Base-by-base conservation (phyloP, 202 grass and related monocot genomes). In the Panicum hallii region DNA sequence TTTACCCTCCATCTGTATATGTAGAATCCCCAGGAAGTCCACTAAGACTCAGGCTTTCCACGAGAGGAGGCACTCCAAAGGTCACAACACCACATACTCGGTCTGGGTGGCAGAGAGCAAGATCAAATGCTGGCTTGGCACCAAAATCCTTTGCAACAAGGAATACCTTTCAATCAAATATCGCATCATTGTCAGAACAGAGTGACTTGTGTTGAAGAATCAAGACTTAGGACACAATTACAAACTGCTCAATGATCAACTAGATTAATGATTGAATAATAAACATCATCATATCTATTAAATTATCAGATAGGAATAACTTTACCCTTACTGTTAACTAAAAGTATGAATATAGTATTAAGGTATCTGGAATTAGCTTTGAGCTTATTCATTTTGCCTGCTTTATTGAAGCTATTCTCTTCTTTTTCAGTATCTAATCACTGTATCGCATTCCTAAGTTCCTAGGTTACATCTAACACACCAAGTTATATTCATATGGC, bases 91-190 rank as follows among this genome's bases (percentile, higher is more conserved):
- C 82, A 41, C 57, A 58, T 58, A 91, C 86, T 10, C 85, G 72
- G 19, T 86, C 56, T 5, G 92, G 89, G 68, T 90, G 67, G 41
- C 32, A 32, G 32, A 88, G 63, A 45, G 87, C 81, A 41, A 94
- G 77, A 58, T 81, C 47, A 78, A 90, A 90, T 19, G 78, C 92
- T 56, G 82, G 89, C 34, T 72, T 62, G n/a, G 68, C 92, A 67
- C 89, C 92, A 46, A 90, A 94, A 65, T 92, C 92, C 74, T 94
- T 94, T 53, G 79, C 89, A 26, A 94, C 87, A 23, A 94, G 66
- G 78, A 90, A 92, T 50, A 67, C 87, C 89, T 94, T 89, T 52
- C 70, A 84, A 5, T 48, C 70, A 87, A 13, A 14, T 14, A 49
- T 56, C 0, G 53, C 74, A 89, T 70, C 26, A 64, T 80, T 70